Evolutionary conservation across 306 rosid genomes (phyloP).

Genomic region (Lathyrus oleraceus): DNA sequence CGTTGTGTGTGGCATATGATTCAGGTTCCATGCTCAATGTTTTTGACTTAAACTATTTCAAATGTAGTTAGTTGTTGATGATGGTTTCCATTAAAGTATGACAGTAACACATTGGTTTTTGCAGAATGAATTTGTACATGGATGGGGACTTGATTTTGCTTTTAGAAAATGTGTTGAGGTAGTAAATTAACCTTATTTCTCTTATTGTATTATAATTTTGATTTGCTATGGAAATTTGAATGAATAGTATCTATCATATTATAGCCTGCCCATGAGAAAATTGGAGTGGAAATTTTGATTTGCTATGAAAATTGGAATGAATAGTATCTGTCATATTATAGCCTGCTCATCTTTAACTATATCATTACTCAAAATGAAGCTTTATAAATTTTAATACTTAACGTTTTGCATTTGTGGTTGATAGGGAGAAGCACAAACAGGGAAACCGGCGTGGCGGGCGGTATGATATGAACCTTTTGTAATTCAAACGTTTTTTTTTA

Average conservation of each 20-base stretch:
- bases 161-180: slow-evolving; percentile 90
- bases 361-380: slow-evolving; percentile 13
- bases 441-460: slow-evolving; percentile 85
- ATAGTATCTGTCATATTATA: no score
- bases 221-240: slow-evolving; percentile 8
- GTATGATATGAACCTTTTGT: slow-evolving; percentile 47
- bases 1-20: slow-evolving; percentile 98
- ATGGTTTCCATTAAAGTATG: neutral
- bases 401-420: slow-evolving; percentile 4
- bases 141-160: slow-evolving; percentile 98
- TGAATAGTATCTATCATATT: slow-evolving; percentile 23
- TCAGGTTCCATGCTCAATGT: slow-evolving; percentile 56
- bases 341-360: neutral
- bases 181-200: neutral
- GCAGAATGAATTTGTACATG: slow-evolving; percentile 97
- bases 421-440: slow-evolving; percentile 79
- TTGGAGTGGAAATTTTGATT: no score
- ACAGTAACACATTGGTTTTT: slow-evolving; percentile 18
- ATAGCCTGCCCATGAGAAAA: slow-evolving; percentile 96
- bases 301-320: no score
- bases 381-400: neutral
- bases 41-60: neutral
- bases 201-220: neutral
- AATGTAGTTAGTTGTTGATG: neutral
- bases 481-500: neutral